phyloP scores from a whole-genome alignment of 2,329 filamentous ascomycete species.

The Talaromyces atroroseus region DNA sequence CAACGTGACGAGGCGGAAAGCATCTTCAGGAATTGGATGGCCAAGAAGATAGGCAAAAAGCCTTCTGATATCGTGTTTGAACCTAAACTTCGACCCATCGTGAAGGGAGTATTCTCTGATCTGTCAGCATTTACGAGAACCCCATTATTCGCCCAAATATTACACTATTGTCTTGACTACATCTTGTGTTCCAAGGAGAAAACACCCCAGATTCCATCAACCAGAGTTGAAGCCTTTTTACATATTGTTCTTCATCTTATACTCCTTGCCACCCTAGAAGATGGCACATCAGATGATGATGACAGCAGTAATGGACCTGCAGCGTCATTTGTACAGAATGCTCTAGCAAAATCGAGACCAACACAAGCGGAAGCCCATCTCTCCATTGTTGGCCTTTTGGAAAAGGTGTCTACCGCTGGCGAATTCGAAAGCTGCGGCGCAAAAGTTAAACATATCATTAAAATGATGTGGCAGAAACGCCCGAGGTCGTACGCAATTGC shows the following conservation, averaged over 20 bases:
- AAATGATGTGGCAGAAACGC: slow-evolving; percentile 76
- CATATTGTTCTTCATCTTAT: slow-evolving; percentile 86
- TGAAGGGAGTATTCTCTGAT: slow-evolving; percentile 68
- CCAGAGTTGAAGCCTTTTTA: slow-evolving; percentile 82
- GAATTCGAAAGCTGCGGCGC: slow-evolving; percentile 77
- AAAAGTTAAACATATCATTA: slow-evolving; percentile 77
- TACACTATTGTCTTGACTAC: slow-evolving; percentile 84
- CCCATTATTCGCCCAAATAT: slow-evolving; percentile 79
- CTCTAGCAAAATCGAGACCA: slow-evolving; percentile 58
- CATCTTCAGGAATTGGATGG: slow-evolving; percentile 80
- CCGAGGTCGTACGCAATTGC: slow-evolving; percentile 67
- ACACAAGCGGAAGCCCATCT: slow-evolving; percentile 31
- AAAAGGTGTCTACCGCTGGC: slow-evolving; percentile 56
- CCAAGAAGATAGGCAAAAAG: slow-evolving; percentile 77
- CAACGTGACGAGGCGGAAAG: slow-evolving; percentile 92
- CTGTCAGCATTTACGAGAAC: slow-evolving; percentile 77
- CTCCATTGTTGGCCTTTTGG: slow-evolving; percentile 50
- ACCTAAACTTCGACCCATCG: slow-evolving; percentile 71
- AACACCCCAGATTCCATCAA: slow-evolving; percentile 70
- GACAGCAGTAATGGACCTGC: slow-evolving; percentile 32
- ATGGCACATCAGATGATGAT: slow-evolving; percentile 55
- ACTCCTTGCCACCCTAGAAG: slow-evolving; percentile 80
- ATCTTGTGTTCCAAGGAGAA: slow-evolving; percentile 63
- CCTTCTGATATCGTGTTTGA: slow-evolving; percentile 85
- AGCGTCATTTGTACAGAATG: slow-evolving; percentile 67